These are phyloP conservation scores for Chlamydomonas reinhardtii DNA, from an alignment of 163 green algal species.

Conservation along the genomic window DNA sequence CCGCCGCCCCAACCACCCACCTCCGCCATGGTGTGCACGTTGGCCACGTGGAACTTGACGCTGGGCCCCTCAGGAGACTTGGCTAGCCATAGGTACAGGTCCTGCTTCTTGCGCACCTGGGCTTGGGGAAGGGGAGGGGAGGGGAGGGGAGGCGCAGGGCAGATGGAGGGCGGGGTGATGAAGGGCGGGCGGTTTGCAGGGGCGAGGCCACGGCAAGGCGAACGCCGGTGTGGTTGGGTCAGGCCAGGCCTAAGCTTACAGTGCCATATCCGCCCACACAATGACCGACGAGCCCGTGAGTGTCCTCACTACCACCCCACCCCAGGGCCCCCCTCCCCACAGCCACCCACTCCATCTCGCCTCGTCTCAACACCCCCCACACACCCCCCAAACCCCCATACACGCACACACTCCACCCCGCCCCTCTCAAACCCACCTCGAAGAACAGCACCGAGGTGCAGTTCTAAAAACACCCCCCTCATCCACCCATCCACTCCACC, in stretches of 20 bases:
- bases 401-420: neutral
- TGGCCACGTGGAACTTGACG: slow-evolving; percentile 91
- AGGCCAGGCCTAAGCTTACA: too few relatives aligned
- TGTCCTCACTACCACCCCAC: too few relatives aligned
- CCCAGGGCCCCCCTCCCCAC: too few relatives aligned
- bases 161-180: too few relatives aligned
- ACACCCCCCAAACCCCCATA: neutral
- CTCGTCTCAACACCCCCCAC: too few relatives aligned
- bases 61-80: slow-evolving; percentile 90
- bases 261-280: too few relatives aligned
- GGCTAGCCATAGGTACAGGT: slow-evolving; percentile 96
- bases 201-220: too few relatives aligned
- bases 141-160: neutral
- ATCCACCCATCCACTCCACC: neutral
- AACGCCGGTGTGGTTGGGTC: too few relatives aligned
- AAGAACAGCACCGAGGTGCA: slow-evolving; percentile 94
- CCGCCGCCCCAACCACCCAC: slow-evolving; percentile 52
- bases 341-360: too few relatives aligned
- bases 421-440: slow-evolving; percentile 67
- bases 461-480: too few relatives aligned
- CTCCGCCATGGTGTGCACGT: slow-evolving; percentile 97
- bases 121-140: neutral
- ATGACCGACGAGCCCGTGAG: too few relatives aligned
- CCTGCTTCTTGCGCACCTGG: slow-evolving; percentile 87
- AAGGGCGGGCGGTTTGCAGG: too few relatives aligned